Base-by-base conservation (phyloP, 2,329 filamentous ascomycete species). In the Corniculantispora saksenae region DNA sequence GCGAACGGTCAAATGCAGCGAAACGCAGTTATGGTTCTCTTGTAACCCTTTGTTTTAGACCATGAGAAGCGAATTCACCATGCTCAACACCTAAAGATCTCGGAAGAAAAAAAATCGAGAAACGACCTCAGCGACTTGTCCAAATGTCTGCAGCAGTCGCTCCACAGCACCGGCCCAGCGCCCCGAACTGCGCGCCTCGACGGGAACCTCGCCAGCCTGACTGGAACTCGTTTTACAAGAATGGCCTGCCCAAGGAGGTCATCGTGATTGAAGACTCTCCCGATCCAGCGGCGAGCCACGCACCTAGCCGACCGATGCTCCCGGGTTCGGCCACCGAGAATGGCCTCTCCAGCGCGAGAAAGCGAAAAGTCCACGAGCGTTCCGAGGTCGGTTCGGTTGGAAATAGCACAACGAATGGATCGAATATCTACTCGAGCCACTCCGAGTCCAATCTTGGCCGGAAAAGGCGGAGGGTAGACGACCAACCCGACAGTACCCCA, bases 161-260 rank as follows among this genome's bases (percentile, higher is more conserved):
- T 58, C 54, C 53, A 25, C 61, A 58, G 45, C 61, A 64, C 54
- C 43, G 54, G 54, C 54, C 61, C 29, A 40, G 61, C 23, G 61
- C 61, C 35, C 13, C 54, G 40, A 43, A 63, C 45, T 57, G 61
- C 61, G 61, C 61, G 25, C 32, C 61, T 43, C 54, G 13, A 58
- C 47, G 54, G 47, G 19, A 32, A 32, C 43, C 54, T 64, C 83
- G 83, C 76, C 80, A 85, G 67, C 88, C 89, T 50, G 87, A 93
- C 77, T 93, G 90, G 90, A 81, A 84, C 64, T 84, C 85, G 67
- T 93, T 92, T 71, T 93, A 91, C 76, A 89, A 89, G 74, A 92
- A 92, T 75, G 90, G 90, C 10, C 77, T 91, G 32, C 90, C 90
- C 10, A 88, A 91, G 72, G 90, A 92, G 78, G 86, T 93, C 72